Percentiles rank a stretch among this genome's conserved stretches.
These are phyloP conservation scores for Debaryomyces maramus DNA, from an alignment of 805 yeast species.

Conservation along the genomic window DNA sequence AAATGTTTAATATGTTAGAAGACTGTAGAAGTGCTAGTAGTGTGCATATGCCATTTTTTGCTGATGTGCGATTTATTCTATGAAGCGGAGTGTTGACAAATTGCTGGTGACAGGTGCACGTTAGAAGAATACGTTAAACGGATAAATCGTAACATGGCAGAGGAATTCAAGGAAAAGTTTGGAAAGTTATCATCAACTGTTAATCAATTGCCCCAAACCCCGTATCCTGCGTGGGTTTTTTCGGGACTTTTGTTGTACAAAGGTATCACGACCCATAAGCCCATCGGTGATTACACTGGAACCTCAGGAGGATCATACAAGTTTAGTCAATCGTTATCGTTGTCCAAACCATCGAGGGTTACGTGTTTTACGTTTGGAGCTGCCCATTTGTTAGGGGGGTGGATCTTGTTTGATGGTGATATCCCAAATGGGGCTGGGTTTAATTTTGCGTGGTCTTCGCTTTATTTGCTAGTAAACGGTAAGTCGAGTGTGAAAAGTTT, in stretches of 20 bases:
- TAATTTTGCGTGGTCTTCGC: constrained; percentile 73
- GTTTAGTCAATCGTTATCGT: constrained; percentile 18
- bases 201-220: constrained; percentile 13
- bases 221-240: constrained; percentile 23
- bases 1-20: constrained; percentile 6
- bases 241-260: constrained; percentile 14
- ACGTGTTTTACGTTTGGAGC: constrained; percentile 59
- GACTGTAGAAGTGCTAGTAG: neutral
- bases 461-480: constrained; percentile 74
- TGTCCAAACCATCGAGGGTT: constrained; percentile 34
- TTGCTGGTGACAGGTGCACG: too few species aligned
- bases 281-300: constrained; percentile 14
- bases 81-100: too few species aligned
- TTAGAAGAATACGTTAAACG: too few species aligned
- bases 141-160: too few species aligned
- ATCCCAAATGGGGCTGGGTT: constrained; percentile 79
- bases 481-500: constrained; percentile 52
- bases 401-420: constrained; percentile 77
- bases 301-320: constrained; percentile 20
- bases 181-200: too few species aligned
- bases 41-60: too few species aligned
- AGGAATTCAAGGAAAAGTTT: too few species aligned
- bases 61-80: too few species aligned
- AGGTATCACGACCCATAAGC: constrained; percentile 14
- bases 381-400: constrained; percentile 65